Percentiles rank a stretch among this genome's conserved stretches.
These are phyloP conservation scores for Hemileia vastatrix DNA, from an alignment of 1,284 basidiomycete genomes.

Conservation along the genomic window DNA sequence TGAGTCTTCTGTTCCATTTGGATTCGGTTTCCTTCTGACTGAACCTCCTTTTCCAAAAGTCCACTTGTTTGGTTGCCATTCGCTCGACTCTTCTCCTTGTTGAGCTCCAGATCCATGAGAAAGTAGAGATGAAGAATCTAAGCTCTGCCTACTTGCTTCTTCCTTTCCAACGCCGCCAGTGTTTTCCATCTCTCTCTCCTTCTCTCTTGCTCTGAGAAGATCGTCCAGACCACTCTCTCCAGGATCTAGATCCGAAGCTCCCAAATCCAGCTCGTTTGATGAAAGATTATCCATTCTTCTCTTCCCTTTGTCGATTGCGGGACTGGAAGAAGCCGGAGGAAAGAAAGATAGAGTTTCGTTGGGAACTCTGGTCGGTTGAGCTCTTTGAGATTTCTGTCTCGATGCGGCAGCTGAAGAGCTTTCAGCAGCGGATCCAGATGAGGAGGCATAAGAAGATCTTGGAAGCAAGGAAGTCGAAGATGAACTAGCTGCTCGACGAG, in stretches of 20 bases:
- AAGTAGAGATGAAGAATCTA: neutral
- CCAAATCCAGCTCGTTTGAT: neutral
- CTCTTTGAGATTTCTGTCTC: no score
- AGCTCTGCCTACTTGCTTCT: neutral
- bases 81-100: no score
- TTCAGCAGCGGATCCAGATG: no score
- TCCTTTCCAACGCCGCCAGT: neutral
- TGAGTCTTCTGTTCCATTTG: no score
- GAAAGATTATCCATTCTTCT: neutral
- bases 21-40: no score
- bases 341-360: neutral
- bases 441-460: no score
- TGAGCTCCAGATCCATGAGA: no score
- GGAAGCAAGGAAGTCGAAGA: no score
- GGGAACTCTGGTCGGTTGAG: neutral
- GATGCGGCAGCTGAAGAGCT: no score
- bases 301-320: neutral
- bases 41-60: no score
- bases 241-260: conserved; percentile 14
- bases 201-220: conserved; percentile 23
- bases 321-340: neutral
- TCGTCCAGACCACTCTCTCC: conserved; percentile 39
- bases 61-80: no score
- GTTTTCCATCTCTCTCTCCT: neutral
- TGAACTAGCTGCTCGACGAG: no score